These are phyloP conservation scores for Monosporascus cannonballus DNA, from an alignment of 2,329 filamentous ascomycete species.

Conservation along the genomic window DNA sequence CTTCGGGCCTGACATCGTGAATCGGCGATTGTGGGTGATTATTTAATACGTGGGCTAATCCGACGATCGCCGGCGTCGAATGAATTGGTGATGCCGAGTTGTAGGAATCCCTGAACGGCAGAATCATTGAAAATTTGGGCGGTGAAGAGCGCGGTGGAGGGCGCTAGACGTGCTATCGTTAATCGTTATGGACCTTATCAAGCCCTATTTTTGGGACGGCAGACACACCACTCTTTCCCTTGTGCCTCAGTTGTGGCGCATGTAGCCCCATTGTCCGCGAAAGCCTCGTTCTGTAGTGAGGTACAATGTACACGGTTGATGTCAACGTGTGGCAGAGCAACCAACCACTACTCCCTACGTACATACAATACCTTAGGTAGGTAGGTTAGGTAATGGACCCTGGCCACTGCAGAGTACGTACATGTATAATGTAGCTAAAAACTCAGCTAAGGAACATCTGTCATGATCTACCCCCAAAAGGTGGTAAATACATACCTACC, in stretches of 20 bases:
- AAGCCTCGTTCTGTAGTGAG: no score
- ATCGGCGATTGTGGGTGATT: background rate
- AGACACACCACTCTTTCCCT: background rate
- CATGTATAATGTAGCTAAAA: no score
- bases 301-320: no score
- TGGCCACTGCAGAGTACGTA: no score
- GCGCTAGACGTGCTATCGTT: background rate
- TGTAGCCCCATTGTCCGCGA: background rate
- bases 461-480: background rate
- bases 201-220: background rate
- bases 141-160: slow-evolving; percentile 1
- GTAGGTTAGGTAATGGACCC: background rate
- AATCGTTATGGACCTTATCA: background rate
- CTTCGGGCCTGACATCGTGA: slow-evolving; percentile 25
- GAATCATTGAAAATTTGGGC: slow-evolving; percentile 14
- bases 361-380: no score
- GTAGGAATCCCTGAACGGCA: slow-evolving; percentile 6
- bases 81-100: background rate
- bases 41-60: no score
- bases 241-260: background rate
- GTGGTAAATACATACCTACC: background rate
- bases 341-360: background rate
- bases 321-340: no score
- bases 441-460: background rate
- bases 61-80: no score